phyloP scores from a whole-genome alignment of 345 rosid genomes.

The Aurinia saxatilis region DNA sequence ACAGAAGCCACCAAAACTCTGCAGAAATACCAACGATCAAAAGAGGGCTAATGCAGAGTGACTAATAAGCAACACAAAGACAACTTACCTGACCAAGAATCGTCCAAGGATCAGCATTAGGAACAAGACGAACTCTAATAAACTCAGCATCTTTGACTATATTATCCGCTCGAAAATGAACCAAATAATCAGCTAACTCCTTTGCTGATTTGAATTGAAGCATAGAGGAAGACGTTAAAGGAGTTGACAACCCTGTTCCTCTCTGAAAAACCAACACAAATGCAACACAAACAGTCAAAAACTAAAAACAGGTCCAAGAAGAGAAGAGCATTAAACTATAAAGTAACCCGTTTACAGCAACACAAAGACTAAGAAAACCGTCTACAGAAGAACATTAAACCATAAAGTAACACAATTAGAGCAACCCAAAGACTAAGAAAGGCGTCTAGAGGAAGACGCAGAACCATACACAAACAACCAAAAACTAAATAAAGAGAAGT shows the following conservation, averaged over 20 bases:
- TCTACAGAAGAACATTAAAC: no score
- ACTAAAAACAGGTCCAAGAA: no score
- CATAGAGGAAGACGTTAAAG: constrained; percentile 82
- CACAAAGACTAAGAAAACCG: no score
- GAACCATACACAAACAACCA: no score
- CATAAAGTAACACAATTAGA: no score
- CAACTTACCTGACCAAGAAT: constrained; percentile 73
- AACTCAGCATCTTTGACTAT: constrained; percentile 91
- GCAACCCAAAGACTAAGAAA: no score
- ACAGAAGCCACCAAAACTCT: constrained; percentile 97
- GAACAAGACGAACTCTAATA: constrained; percentile 66
- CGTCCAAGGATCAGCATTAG: constrained; percentile 78
- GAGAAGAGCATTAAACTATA: no score
- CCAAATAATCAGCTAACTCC: constrained; percentile 57
- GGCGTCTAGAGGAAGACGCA: no score
- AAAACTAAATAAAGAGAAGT: no score
- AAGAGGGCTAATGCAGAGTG: neutral
- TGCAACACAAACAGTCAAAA: no score
- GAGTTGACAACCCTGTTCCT: constrained; percentile 92
- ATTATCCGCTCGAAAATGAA: constrained; percentile 74
- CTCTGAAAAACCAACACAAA: constrained; percentile 46
- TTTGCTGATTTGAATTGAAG: constrained; percentile 59
- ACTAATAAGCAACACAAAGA: neutral
- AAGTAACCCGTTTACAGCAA: no score
- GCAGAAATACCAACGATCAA: constrained; percentile 16